Evolutionary conservation across 345 rosid species (phyloP).

Genomic region (Citrus cavaleriei): DNA sequence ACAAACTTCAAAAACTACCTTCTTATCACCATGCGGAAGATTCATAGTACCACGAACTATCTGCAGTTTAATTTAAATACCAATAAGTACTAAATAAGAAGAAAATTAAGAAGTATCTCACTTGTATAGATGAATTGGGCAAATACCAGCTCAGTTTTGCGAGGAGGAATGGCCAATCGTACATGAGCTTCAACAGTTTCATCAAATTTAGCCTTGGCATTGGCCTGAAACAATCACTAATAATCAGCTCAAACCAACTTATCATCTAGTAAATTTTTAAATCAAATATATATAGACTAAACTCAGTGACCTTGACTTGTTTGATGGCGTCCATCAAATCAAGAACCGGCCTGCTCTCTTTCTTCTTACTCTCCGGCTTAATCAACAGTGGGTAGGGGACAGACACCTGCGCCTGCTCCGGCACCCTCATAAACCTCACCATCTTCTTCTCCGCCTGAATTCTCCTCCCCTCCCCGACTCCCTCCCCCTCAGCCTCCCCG

Average conservation of each 20-base stretch:
- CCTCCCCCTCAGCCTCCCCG: slow-evolving; percentile 24
- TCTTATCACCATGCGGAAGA: slow-evolving; percentile 81
- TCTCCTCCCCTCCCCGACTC: slow-evolving; percentile 35
- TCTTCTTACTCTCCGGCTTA: slow-evolving; percentile 46
- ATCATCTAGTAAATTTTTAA: not conserved
- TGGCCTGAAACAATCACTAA: slow-evolving; percentile 46
- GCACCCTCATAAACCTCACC: slow-evolving; percentile 31
- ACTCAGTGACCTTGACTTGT: slow-evolving; percentile 64
- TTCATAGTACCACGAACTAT: slow-evolving; percentile 88
- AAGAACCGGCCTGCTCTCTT: slow-evolving; percentile 49
- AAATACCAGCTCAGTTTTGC: slow-evolving; percentile 78
- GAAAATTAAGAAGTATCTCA: not conserved
- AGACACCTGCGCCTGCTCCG: slow-evolving; percentile 42
- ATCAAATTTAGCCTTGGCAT: slow-evolving; percentile 64
- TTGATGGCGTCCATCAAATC: slow-evolving; percentile 86
- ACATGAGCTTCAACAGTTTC: slow-evolving; percentile 96
- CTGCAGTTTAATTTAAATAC: slow-evolving; percentile 38
- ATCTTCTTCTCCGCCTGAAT: slow-evolving; percentile 30
- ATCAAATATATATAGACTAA: not conserved
- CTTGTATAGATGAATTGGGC: not conserved
- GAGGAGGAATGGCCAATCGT: slow-evolving; percentile 62
- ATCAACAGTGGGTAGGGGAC: slow-evolving; percentile 68
- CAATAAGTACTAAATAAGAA: not conserved
- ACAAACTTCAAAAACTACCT: slow-evolving; percentile 44
- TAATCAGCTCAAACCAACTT: not conserved